Conservation (phyloP, 805 yeast species). For the Pichia occidentalis region DNA sequence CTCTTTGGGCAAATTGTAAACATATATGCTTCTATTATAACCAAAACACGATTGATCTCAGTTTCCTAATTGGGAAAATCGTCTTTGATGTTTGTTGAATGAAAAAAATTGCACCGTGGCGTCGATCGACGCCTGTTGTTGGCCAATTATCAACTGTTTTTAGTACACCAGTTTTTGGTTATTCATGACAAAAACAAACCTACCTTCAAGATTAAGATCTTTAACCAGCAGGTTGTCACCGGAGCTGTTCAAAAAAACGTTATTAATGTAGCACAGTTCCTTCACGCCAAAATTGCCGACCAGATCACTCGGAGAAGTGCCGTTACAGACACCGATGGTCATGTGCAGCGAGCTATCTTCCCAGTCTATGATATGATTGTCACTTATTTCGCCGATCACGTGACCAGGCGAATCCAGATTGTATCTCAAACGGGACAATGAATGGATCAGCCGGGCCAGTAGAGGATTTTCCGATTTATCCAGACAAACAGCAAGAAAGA, state of each 20-base stretch:
- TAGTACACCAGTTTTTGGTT: background rate
- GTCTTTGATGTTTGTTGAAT: too few relatives aligned
- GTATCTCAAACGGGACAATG: background rate
- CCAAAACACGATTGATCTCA: too few relatives aligned
- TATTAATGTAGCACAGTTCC: background rate
- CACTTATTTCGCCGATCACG: conserved; percentile 5
- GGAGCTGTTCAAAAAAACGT: too few relatives aligned
- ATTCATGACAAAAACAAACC: background rate
- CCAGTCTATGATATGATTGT: conserved; percentile 13
- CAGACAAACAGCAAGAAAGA: conserved; percentile 11
- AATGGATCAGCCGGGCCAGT: background rate
- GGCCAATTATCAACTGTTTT: too few relatives aligned
- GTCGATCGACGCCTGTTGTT: too few relatives aligned
- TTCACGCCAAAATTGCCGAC: conserved; percentile 1
- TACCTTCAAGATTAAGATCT: background rate
- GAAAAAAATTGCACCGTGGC: too few relatives aligned
- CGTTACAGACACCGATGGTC: conserved; percentile 16
- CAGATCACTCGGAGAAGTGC: background rate
- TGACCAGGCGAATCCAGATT: background rate
- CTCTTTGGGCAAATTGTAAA: conserved; percentile 7
- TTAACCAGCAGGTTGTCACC: background rate
- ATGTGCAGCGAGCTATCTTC: conserved; percentile 15
- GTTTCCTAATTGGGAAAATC: conserved; percentile 2
- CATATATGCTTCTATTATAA: too few relatives aligned
- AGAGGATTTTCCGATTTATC: too few relatives aligned